Base-by-base conservation (phyloP, 2,329 filamentous ascomycete species). In the Hypoxylon sp. region DNA sequence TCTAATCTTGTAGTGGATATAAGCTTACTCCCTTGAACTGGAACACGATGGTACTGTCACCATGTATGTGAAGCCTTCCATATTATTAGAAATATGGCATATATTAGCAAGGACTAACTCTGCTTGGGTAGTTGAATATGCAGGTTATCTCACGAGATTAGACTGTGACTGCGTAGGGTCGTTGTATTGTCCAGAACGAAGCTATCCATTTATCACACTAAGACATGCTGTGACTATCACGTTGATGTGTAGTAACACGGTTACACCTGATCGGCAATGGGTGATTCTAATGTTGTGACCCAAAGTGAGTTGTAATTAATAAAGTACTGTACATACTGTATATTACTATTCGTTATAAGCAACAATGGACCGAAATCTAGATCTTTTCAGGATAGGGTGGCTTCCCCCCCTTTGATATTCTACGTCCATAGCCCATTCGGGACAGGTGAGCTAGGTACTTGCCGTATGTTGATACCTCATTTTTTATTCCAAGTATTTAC, bases 1-100 rank as follows among this genome's bases (percentile, higher is more conserved):
- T 48, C 60, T 42, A 39, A 58, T 58, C 47, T 58, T 55, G 44
- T 15, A 66, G 64, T 59, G 51, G 47, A 39, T 31, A 8, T 37
- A 48, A 48, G 61, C 46, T 46, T 39, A 31, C 44, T 27, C 39
- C 10, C 42, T 57, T 50, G 21, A 48, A 42, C 47, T 44, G 29
- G 48, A n/a, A 31, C 15, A 47, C 17, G 31, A 39, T 27, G 39
- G 47, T 47, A 54, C 19, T 37, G 31, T 53, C 13, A 6, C 47
- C 11, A 32, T 32, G 31, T 21, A 48, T 39, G 42, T 13, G 47
- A 51, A 42, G n/a, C 13, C 51, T 32, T 32, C 6, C 21, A 15
- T 29, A 17, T 35, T 50, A 15, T 50, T 39, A 4, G 10, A 31
- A 37, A 8, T 31, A 46, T 7, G 17, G 24, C 24, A 27, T 3